phyloP scores from a whole-genome alignment of 768 basidiomycete species.

The Agrocybe pediades region DNA sequence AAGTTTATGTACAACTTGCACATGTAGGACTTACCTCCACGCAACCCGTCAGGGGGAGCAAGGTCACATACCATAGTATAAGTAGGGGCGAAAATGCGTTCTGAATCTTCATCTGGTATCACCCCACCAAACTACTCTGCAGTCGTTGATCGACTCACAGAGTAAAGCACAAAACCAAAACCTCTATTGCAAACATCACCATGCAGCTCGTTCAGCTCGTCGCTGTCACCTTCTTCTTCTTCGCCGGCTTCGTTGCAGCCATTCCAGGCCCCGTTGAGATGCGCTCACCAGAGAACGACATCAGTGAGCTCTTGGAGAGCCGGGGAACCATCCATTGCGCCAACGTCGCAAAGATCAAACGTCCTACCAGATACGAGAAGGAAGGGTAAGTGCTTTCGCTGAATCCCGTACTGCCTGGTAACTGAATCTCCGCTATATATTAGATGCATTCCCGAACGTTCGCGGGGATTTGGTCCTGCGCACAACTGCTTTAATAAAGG shows the following conservation, averaged over 20 bases:
- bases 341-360: not conserved
- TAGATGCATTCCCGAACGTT: not conserved
- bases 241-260: not conserved
- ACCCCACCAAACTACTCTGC: not conserved
- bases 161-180: not conserved
- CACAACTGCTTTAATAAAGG: slow-evolving; percentile 1
- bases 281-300: not conserved
- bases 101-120: not conserved
- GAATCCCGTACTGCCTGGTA: no score
- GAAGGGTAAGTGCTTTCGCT: not conserved
- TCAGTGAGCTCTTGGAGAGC: not conserved
- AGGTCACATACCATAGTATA: no score
- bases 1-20: no score
- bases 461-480: not conserved
- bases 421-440: not conserved
- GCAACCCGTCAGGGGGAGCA: no score
- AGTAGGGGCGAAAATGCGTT: not conserved
- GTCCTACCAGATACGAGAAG: not conserved
- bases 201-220: not conserved
- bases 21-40: no score
- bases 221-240: not conserved
- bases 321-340: not conserved
- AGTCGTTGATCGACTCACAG: not conserved
- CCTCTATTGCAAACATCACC: not conserved
- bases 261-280: not conserved